Evolutionary conservation across 2,329 filamentous ascomycete genomes (phyloP), one percentile per base, ranked within the genome.

Genomic region (Penicillium sp.): DNA sequence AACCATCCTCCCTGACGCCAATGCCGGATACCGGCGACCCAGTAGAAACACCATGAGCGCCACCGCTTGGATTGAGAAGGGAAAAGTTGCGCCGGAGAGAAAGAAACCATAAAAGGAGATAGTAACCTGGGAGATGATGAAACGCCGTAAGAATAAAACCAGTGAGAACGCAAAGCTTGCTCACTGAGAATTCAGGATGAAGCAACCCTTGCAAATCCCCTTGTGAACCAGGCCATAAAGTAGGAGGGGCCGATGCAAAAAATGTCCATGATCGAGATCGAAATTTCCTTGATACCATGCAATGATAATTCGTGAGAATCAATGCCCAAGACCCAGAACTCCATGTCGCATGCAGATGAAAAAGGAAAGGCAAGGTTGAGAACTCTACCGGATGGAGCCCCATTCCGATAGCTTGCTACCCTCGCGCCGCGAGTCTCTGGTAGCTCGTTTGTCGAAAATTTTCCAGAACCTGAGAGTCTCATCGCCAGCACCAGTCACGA

Each of bases 391-490:
- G 69, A 96, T 96, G 53, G 93, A 87, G 50, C 89, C 89, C 90
- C 90, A 95, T 72, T 91, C 90, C 43, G 87, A 85, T 56, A 95
- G 80, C 63, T 84, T 83, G 50, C 87, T 78, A 53, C 74, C 85
- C 64, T 88, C 87, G 44, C 89, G 88, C 58, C 89, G 88, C 61
- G 88, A 83, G 55, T 82, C 80, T 58, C 85, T 82, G 26, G 89
- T 88, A 27, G 90, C 87, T 69, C 92, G 89, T 70, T 89, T 88
- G 59, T 91, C 92, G 77, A 99, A 99, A 2, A 95, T 89, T 57
- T 95, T 95, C 95, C 95, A 99, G 78, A 99, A 99, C 44, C 95
- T 83, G 50, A 99, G 77, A 0, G 95, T 99, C 78, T 99, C 95
- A 65, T 99, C 95, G 16, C 95, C 95, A 4, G 95, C 95, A 25